Percentiles rank a stretch among this genome's conserved stretches.
Evolutionary conservation across 2,329 filamentous ascomycete species (phyloP).

Genomic region (Annulohypoxylon truncatum): DNA sequence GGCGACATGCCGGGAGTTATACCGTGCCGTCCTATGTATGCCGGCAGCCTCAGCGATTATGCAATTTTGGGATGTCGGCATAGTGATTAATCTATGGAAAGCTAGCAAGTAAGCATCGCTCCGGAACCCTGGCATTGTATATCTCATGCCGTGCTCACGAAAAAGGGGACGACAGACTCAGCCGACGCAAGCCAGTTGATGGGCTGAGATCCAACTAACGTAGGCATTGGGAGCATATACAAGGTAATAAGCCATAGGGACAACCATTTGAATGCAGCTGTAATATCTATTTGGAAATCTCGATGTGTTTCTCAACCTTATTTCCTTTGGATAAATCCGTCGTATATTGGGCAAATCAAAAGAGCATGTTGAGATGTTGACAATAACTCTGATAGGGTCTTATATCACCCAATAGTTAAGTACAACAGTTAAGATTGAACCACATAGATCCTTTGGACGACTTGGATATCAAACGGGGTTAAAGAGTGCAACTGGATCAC

Average conservation of each 20-base stretch:
- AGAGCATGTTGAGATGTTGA: neutral
- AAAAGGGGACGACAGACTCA: neutral
- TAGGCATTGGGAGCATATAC: neutral
- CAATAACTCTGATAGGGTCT: neutral
- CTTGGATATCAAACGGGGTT: neutral
- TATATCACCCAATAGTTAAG: neutral
- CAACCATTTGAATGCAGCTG: neutral
- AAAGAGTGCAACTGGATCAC: neutral
- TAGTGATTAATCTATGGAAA: slow-evolving; percentile 7
- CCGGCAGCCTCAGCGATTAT: slow-evolving; percentile 16
- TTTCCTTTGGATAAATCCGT: neutral
- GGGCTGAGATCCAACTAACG: neutral
- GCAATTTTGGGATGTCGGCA: slow-evolving; percentile 5
- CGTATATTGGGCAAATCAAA: neutral
- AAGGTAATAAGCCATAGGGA: neutral
- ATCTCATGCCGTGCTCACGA: neutral
- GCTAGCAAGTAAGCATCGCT: slow-evolving; percentile 1
- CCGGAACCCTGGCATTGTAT: neutral
- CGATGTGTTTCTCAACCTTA: neutral
- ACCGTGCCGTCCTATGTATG: slow-evolving; percentile 20
- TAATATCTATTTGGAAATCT: neutral
- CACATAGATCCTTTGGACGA: neutral
- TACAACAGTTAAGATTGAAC: no score
- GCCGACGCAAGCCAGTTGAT: neutral
- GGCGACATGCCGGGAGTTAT: slow-evolving; percentile 30